Evolutionary conservation across 2,329 filamentous ascomycete genomes (phyloP).

Genomic region (Endocalyx cinctus): DNA sequence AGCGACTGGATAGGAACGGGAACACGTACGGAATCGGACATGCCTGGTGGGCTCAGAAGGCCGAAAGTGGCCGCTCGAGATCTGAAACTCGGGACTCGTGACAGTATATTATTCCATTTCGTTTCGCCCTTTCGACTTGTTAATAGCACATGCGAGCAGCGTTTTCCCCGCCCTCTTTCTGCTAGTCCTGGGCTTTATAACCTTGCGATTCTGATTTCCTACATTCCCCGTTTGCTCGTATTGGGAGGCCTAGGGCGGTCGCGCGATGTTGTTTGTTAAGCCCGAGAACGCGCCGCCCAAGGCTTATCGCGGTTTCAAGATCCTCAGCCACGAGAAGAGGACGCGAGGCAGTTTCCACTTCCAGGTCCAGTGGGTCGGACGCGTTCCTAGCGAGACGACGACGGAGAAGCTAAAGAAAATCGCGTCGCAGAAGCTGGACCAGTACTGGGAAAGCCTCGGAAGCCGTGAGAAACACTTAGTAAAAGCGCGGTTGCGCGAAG

Average conservation of each 20-base stretch:
- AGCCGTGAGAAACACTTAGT: conserved; percentile 21
- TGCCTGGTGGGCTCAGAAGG: no score
- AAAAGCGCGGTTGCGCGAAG: conserved; percentile 23
- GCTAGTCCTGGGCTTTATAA: no score
- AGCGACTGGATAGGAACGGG: no score
- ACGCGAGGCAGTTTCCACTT: conserved; percentile 22
- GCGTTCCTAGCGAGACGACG: conserved; percentile 23
- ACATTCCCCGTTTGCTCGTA: conserved; percentile 31
- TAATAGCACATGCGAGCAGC: no score
- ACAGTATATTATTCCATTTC: no score
- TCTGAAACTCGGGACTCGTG: no score
- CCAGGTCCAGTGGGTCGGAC: conserved; percentile 30
- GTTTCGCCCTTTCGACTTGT: no score
- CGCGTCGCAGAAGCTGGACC: conserved; percentile 17
- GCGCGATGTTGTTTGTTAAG: conserved; percentile 24
- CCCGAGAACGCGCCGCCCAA: conserved; percentile 19
- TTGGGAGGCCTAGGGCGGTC: conserved; percentile 28
- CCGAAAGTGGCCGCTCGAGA: neutral
- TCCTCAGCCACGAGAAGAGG: conserved; percentile 24
- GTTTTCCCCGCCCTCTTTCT: no score
- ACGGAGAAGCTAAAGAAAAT: conserved; percentile 25
- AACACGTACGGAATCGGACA: no score
- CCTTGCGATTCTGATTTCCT: no score
- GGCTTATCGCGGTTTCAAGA: conserved; percentile 23
- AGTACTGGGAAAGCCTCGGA: conserved; percentile 26